Percentiles rank a stretch among this genome's conserved stretches.
Conservation (phyloP, 768 basidiomycete genomes). For the Artomyces pyxidatus region DNA sequence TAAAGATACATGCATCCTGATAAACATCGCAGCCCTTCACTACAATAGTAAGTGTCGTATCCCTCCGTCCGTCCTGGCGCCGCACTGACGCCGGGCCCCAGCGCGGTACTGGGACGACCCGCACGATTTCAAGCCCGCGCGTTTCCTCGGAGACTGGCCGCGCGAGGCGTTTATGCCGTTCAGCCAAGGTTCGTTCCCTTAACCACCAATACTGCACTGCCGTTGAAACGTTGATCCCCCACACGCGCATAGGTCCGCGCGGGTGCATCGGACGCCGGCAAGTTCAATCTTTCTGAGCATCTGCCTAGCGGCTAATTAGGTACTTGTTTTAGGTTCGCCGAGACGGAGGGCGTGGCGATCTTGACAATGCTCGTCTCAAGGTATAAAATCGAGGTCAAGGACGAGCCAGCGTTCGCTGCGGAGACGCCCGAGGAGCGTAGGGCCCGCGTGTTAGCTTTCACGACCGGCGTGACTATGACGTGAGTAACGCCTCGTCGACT, state of each 20-base stretch:
- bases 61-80: not conserved
- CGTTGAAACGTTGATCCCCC: too few relatives aligned
- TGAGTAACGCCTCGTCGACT: not conserved
- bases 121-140: constrained; percentile 32
- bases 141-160: constrained; percentile 26
- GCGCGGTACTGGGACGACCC: constrained; percentile 53
- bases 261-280: constrained; percentile 16
- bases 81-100: constrained; percentile 14
- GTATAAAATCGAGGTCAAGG: constrained; percentile 41
- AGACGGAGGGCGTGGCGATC: constrained; percentile 40
- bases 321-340: constrained; percentile 31
- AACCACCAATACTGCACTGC: too few relatives aligned
- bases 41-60: constrained; percentile 35
- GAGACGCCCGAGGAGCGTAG: constrained; percentile 39
- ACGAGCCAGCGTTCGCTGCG: constrained; percentile 36
- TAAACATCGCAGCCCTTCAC: constrained; percentile 36
- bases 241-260: too few relatives aligned
- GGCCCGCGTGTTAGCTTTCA: constrained; percentile 10
- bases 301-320: not conserved
- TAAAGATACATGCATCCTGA: constrained; percentile 29
- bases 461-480: not conserved
- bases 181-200: constrained; percentile 16
- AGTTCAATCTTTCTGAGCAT: not conserved
- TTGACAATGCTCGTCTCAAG: constrained; percentile 36
- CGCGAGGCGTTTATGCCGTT: constrained; percentile 27